A percentile compares a stretch with the other conserved stretches of the same genome.
Evolutionary conservation across 2,329 filamentous ascomycete genomes (phyloP).

Genomic region (Sclerotiophoma versabilis): DNA sequence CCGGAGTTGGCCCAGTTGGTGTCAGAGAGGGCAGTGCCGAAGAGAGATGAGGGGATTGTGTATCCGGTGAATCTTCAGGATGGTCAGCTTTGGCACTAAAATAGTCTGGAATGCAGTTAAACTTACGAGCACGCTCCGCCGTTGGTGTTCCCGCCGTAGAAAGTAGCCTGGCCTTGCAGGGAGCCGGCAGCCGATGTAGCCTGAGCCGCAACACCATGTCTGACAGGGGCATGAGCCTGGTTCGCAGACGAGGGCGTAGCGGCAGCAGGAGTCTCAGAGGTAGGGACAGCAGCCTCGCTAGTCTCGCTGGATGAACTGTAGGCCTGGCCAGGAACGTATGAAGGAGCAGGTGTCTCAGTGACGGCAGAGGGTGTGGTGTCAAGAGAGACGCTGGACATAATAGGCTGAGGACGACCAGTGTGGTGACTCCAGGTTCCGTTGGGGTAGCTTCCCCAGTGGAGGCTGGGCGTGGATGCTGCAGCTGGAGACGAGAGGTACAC

Average conservation of each 20-base stretch:
- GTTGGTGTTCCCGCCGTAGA: constrained; percentile 52
- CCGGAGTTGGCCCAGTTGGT: constrained; percentile 63
- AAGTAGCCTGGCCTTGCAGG: constrained; percentile 44
- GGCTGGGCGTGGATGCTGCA: constrained; percentile 7
- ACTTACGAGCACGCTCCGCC: constrained; percentile 63
- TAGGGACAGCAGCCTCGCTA: constrained; percentile 17
- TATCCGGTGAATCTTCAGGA: constrained; percentile 61
- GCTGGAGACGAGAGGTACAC: constrained; percentile 17
- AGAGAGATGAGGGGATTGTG: constrained; percentile 65
- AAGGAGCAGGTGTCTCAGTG: constrained; percentile 11
- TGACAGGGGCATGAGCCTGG: background rate
- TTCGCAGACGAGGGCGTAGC: constrained; percentile 5
- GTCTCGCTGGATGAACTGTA: constrained; percentile 9
- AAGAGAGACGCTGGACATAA: constrained; percentile 1
- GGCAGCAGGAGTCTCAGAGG: constrained; percentile 9
- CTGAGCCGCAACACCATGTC: background rate
- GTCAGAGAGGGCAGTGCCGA: constrained; percentile 68
- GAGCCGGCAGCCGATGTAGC: constrained; percentile 15
- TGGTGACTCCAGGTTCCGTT: constrained; percentile 22
- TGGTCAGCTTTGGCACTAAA: no score
- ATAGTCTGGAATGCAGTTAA: no score
- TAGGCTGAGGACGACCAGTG: constrained; percentile 5
- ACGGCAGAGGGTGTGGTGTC: constrained; percentile 14
- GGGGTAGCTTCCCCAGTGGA: constrained; percentile 21
- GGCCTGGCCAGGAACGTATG: constrained; percentile 1